These are phyloP conservation scores for Phoenix dactylifera DNA, from an alignment of 176 grass and related monocot species.

Conservation along the genomic window DNA sequence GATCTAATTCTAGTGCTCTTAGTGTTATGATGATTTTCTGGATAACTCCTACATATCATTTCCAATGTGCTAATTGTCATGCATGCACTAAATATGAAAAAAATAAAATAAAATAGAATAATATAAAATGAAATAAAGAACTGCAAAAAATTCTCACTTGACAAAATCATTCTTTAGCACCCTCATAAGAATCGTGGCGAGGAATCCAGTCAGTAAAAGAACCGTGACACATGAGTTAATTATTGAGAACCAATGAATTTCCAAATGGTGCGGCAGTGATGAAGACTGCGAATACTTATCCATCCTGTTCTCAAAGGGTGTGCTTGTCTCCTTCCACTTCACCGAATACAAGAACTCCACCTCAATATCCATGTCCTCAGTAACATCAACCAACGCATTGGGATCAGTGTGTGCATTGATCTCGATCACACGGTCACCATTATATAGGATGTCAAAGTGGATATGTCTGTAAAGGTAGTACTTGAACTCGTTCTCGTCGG, in stretches of 20 bases:
- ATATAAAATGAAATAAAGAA: background rate
- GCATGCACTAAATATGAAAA: background rate
- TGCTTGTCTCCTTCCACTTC: constrained; percentile 15
- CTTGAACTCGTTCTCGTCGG: background rate
- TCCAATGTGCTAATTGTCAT: background rate
- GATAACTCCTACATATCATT: no score
- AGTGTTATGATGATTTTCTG: no score
- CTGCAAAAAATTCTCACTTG: background rate
- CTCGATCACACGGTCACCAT: constrained; percentile 3
- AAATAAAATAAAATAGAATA: background rate
- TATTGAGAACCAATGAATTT: constrained; percentile 18
- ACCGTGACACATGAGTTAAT: constrained; percentile 15
- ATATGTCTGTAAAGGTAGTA: constrained; percentile 10
- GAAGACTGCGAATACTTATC: constrained; percentile 13
- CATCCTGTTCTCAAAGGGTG: constrained; percentile 18
- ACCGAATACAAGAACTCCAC: constrained; percentile 14
- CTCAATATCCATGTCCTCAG: background rate
- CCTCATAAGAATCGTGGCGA: constrained; percentile 16
- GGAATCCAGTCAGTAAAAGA: constrained; percentile 12
- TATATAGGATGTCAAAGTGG: constrained; percentile 8
- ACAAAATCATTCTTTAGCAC: constrained; percentile 17
- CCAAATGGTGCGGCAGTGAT: constrained; percentile 7
- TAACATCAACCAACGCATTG: constrained; percentile 4
- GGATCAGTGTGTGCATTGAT: constrained; percentile 5
- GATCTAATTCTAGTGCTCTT: no score